Evolutionary conservation across 1,284 basidiomycete species (phyloP).

Genomic region (Trichosporon ovoides): DNA sequence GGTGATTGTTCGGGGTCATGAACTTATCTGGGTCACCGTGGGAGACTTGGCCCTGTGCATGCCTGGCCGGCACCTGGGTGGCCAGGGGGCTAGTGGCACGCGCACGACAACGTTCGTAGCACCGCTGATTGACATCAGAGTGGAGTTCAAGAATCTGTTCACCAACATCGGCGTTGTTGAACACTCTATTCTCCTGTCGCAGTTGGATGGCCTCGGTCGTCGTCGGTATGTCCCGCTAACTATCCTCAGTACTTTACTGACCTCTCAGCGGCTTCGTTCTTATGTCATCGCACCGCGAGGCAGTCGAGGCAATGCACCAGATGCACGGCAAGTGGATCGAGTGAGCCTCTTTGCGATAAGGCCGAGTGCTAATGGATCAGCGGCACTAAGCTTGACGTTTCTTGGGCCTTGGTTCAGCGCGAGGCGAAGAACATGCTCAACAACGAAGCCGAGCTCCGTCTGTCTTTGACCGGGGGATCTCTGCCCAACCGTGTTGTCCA

Average conservation of each 20-base stretch:
- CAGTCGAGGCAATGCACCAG: conserved; percentile 29
- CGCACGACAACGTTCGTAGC: no score
- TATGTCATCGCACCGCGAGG: conserved; percentile 39
- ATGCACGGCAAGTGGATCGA: conserved; percentile 38
- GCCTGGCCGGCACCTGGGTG: no score
- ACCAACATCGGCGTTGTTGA: conserved; percentile 34
- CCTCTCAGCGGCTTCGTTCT: conserved; percentile 38
- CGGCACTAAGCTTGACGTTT: conserved; percentile 40
- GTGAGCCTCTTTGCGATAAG: conserved; percentile 22
- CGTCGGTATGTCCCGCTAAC: conserved; percentile 19
- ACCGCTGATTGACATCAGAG: conserved; percentile 20
- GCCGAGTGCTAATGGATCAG: conserved; percentile 22
- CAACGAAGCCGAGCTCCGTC: conserved; percentile 19
- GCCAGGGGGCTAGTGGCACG: no score
- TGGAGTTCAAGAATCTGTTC: conserved; percentile 39
- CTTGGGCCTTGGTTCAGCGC: conserved; percentile 44
- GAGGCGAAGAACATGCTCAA: conserved; percentile 30
- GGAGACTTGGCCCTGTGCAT: no score
- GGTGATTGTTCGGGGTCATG: no score
- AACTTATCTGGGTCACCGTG: no score
- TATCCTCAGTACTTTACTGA: background rate
- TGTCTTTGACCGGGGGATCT: conserved; percentile 12
- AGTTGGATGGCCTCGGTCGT: conserved; percentile 42
- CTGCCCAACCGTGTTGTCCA: conserved; percentile 44
- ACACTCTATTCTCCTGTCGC: conserved; percentile 41